A percentile compares a stretch with the other conserved stretches of the same genome.
Conservation (phyloP, 371 early-diverging fungal genomes). For the Actinomortierella wolfii region DNA sequence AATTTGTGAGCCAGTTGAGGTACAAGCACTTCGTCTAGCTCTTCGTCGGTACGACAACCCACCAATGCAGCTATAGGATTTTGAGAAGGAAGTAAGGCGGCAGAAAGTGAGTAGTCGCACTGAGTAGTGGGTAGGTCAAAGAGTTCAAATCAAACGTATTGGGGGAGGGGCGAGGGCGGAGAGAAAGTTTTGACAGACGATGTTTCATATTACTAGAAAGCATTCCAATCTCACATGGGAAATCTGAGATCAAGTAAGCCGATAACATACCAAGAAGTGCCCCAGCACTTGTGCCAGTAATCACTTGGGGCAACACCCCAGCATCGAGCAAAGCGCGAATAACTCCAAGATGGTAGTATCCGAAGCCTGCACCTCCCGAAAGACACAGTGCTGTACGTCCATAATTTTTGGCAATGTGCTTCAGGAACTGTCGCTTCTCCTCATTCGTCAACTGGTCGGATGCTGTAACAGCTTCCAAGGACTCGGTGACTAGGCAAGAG, state of each 20-base stretch:
- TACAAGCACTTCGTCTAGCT: conserved; percentile 68
- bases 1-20: conserved; percentile 64
- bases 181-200: too few relatives aligned
- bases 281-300: conserved; percentile 90
- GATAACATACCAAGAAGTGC: conserved; percentile 57
- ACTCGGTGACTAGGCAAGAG: conserved; percentile 55
- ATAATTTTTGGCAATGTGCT: conserved; percentile 74
- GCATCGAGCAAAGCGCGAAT: conserved; percentile 77
- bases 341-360: conserved; percentile 81
- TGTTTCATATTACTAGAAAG: too few relatives aligned
- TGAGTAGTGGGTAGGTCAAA: too few relatives aligned
- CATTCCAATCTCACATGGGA: not conserved
- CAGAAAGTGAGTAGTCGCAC: too few relatives aligned
- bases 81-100: conserved; percentile 14
- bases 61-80: conserved; percentile 74
- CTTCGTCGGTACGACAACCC: conserved; percentile 81
- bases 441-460: conserved; percentile 51
- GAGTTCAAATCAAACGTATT: too few relatives aligned
- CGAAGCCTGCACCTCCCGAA: conserved; percentile 89
- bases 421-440: conserved; percentile 76
- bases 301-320: conserved; percentile 79
- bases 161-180: too few relatives aligned
- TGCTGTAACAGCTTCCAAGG: conserved; percentile 66
- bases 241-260: conserved; percentile 15
- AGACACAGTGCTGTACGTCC: conserved; percentile 90